Conservation (phyloP, 345 rosid species). For the Clarkia xantiana region DNA sequence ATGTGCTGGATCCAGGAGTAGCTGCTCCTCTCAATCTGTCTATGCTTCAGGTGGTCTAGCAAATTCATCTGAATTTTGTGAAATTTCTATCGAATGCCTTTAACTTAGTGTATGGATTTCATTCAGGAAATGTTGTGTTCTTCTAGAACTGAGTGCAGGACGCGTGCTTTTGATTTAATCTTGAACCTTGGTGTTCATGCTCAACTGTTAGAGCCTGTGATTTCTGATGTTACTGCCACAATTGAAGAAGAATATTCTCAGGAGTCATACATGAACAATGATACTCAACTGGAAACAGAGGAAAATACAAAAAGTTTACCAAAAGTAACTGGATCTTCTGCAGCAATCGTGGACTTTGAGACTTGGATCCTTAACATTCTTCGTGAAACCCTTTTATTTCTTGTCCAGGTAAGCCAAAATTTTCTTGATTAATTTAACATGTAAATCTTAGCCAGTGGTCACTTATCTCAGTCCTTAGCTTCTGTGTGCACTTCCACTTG, state of each 20-base stretch:
- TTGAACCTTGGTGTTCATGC: slow-evolving; percentile 97
- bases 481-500: no score
- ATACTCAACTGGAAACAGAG: slow-evolving; percentile 35
- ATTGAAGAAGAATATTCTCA: slow-evolving; percentile 72
- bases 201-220: slow-evolving; percentile 78
- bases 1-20: slow-evolving; percentile 84
- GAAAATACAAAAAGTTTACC: slow-evolving; percentile 36
- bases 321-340: slow-evolving; percentile 33
- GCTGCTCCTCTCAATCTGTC: slow-evolving; percentile 96
- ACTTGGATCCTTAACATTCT: slow-evolving; percentile 86
- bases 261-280: slow-evolving; percentile 51
- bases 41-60: slow-evolving; percentile 74
- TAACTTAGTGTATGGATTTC: slow-evolving; percentile 13
- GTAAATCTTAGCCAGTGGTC: no score
- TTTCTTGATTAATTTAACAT: not conserved
- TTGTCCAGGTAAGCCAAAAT: slow-evolving; percentile 61
- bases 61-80: slow-evolving; percentile 8
- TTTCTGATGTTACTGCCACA: slow-evolving; percentile 47
- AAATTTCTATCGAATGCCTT: slow-evolving; percentile 10
- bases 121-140: slow-evolving; percentile 93
- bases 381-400: slow-evolving; percentile 78
- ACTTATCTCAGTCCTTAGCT: no score
- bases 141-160: slow-evolving; percentile 55
- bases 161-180: slow-evolving; percentile 90
- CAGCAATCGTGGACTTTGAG: slow-evolving; percentile 71